Evolutionary conservation across 2,329 filamentous ascomycete genomes (phyloP).

Genomic region (Sporothrix schenckii): DNA sequence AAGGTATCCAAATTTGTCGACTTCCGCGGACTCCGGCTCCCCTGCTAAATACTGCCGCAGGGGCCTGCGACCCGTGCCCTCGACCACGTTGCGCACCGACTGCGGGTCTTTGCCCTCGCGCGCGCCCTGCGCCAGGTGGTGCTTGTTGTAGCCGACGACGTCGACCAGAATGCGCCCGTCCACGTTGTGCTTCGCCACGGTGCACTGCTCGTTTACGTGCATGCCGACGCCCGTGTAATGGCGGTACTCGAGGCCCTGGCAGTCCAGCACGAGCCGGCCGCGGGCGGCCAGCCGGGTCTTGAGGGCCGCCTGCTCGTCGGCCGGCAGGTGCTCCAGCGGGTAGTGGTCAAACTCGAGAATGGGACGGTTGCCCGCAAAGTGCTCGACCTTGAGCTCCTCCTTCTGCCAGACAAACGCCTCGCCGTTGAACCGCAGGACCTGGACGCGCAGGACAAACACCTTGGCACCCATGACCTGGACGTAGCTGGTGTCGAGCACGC

Average conservation of each 20-base stretch:
- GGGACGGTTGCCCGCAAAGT: constrained; percentile 48
- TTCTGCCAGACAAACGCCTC: constrained; percentile 49
- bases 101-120: constrained; percentile 44
- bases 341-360: constrained; percentile 47
- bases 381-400: constrained; percentile 40
- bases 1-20: too few species aligned
- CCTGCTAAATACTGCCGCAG: too few species aligned
- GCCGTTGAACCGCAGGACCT: constrained; percentile 48
- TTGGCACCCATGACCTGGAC: constrained; percentile 28
- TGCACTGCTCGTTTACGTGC: constrained; percentile 33
- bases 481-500: constrained; percentile 45
- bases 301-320: constrained; percentile 40
- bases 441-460: constrained; percentile 41
- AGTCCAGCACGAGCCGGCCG: constrained; percentile 48
- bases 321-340: constrained; percentile 44
- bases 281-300: constrained; percentile 42
- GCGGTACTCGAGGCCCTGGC: constrained; percentile 49
- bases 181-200: constrained; percentile 44
- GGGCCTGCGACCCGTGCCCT: constrained; percentile 27
- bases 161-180: constrained; percentile 49
- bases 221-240: constrained; percentile 50
- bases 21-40: too few species aligned
- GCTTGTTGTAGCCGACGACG: constrained; percentile 49
- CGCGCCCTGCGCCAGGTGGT: constrained; percentile 45
- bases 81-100: constrained; percentile 37